Evolutionary conservation across 2,329 filamentous ascomycete genomes (phyloP).

Genomic region (Fusarium caatingaense): DNA sequence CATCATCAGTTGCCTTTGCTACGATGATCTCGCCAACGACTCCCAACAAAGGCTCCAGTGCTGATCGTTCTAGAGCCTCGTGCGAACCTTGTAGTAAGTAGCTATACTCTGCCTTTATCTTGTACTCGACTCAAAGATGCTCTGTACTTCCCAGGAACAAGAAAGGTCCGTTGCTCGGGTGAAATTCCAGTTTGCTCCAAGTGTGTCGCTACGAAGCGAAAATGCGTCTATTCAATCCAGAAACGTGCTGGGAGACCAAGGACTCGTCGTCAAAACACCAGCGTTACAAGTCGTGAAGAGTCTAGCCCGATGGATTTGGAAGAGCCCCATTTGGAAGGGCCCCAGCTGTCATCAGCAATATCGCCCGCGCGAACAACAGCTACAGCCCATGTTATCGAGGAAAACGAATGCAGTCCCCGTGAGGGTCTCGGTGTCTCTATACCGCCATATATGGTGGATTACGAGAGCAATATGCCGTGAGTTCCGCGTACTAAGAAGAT

Average conservation of each 20-base stretch:
- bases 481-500: neutral
- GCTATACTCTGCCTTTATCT: neutral
- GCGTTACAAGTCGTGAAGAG: neutral
- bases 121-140: neutral
- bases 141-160: neutral
- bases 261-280: neutral
- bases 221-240: neutral
- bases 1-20: neutral
- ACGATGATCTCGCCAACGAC: neutral
- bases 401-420: neutral
- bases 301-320: neutral
- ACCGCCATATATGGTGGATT: neutral
- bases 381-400: neutral
- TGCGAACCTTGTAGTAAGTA: slow-evolving; percentile 6
- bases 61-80: neutral
- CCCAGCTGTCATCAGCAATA: neutral
- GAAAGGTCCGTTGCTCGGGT: slow-evolving; percentile 18
- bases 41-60: neutral
- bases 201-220: neutral
- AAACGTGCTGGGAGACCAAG: neutral
- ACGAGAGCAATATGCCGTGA: neutral
- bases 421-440: neutral
- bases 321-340: neutral
- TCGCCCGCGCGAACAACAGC: neutral
- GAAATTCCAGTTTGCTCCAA: neutral